Evolutionary conservation across 345 rosid species (phyloP), one percentile per base, ranked within the genome.

Genomic region (Populus simonii): DNA sequence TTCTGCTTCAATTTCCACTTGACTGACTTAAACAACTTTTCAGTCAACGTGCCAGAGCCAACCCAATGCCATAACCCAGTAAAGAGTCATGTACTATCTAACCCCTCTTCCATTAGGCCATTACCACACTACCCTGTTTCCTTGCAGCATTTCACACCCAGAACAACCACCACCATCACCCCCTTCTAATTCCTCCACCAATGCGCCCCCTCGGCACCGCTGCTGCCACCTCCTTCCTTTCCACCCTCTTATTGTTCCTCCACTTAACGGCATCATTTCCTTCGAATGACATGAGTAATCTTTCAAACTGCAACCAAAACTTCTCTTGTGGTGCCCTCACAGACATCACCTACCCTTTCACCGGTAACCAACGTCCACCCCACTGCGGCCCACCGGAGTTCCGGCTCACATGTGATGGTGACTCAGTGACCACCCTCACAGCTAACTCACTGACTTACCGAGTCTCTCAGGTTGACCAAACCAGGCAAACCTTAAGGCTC

Each of bases 311-410:
- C 74, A 59, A 31, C 69, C 55, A 66, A 0, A 74, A 71, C 80
- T 79, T 83, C 87, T 80, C 80, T 47, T 85, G 86, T 76, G 87
- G 90, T 23, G 39, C 33, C 49, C 45, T 87, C 62, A 68, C 22
- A 0, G 76, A 81, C 81, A 39, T 87, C 71, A 23, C 82, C 76
- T 87, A 82, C 84, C 90, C 89, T 63, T 87, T 89, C 87, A 77
- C 85, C 69, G 88, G 90, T 68, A 89, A 83, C 66, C 47, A 11
- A 39, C 87, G 87, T 20, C 92, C 92, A 13, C 17, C 75, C 73
- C 55, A 78, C 82, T 85, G 88, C 77, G 86, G 87, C 76, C 84
- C 79, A 0, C 92, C 89, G 4, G 83, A 74, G 17, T 84, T 85
- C 83, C 80, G 33, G 57, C 89, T 86, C 45, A 55, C 71, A 31